Percentiles rank a stretch among this genome's conserved stretches.
phyloP scores from a whole-genome alignment of 2,329 filamentous ascomycete species.

The Apiospora rasikravindrae region DNA sequence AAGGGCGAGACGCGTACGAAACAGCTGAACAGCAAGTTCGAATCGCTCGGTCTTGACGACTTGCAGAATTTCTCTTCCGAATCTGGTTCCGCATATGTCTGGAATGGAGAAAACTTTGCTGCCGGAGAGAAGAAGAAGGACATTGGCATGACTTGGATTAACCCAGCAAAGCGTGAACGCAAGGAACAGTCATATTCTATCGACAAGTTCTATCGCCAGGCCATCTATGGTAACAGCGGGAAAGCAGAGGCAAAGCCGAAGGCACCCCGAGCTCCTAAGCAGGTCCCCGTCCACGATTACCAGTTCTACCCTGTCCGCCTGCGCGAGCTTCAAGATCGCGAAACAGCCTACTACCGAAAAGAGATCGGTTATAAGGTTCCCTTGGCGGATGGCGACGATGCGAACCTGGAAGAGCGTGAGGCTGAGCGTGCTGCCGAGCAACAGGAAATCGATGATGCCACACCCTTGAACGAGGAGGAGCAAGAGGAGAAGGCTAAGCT shows the following conservation, averaged over 20 bases:
- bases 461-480: conserved; percentile 87
- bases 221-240: conserved; percentile 77
- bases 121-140: conserved; percentile 84
- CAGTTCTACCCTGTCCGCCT: conserved; percentile 92
- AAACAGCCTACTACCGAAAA: conserved; percentile 94
- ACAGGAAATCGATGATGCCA: conserved; percentile 90
- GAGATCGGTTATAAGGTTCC: conserved; percentile 96
- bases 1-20: conserved; percentile 90
- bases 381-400: conserved; percentile 85
- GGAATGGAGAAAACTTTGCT: conserved; percentile 93
- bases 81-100: conserved; percentile 95
- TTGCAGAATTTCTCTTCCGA: conserved; percentile 97
- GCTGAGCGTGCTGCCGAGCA: conserved; percentile 88
- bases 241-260: conserved; percentile 88
- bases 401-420: conserved; percentile 83
- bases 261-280: conserved; percentile 92
- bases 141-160: conserved; percentile 94
- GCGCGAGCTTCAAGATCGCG: conserved; percentile 89
- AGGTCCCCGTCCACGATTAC: conserved; percentile 91
- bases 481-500: conserved; percentile 83
- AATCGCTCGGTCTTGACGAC: conserved; percentile 95
- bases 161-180: conserved; percentile 95
- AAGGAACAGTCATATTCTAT: conserved; percentile 99
- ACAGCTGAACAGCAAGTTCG: conserved; percentile 89
- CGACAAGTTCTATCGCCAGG: conserved; percentile 97